Base-by-base conservation (phyloP, 2,329 filamentous ascomycete genomes). In the Neonectria magnoliae region DNA sequence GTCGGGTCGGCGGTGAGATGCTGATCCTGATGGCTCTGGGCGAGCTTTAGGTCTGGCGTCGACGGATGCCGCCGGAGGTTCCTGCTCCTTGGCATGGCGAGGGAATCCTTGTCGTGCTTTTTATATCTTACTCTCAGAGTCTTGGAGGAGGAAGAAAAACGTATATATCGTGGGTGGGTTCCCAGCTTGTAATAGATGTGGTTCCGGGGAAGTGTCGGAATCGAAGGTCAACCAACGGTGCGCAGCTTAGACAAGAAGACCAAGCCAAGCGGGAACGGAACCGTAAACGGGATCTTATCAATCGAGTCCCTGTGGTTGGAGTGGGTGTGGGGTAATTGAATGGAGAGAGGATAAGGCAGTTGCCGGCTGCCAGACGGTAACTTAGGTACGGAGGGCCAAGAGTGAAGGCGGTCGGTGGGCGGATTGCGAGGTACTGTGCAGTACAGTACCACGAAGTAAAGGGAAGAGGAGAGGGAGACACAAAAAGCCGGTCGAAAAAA, bases 41-140 rank as follows among this genome's bases (percentile, higher is more conserved):
- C 71, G 60, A 77, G 68, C 67, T 79, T 78, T 69, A 83, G 77
- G 64, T 80, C 79, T 58, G 82, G 81, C 65, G 81, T 82, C 44
- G 79, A 75, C 60, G 80, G 79, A 68, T 79, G 80, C 73, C 76
- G 75, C 71, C 76, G 72, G 45, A 71, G 53, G 59, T 60, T 75
- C 71, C 78, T 81, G 62, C 71, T 76, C 66, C 71, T 71, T 42
- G 72, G 64, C 78, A 80, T 79, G 54, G 57, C 68, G 60, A 60
- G 60, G 44, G 14, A 38, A 38, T 31, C 14, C 42, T 48, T 44
- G 50, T 16, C 33, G 42, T 58, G 22, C 38, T 33, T 56, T 42
- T 41, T 64, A 55, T 58, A 58, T 57, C 58, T 55, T 47, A 33
- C 31, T 22, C 51, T 31, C 57, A 38, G 59, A 56, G 60, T 48